Percentiles rank a stretch among this genome's conserved stretches.
These are phyloP conservation scores for Oxytropis ochrocephala DNA, from an alignment of 306 rosid genomes.

Conservation along the genomic window DNA sequence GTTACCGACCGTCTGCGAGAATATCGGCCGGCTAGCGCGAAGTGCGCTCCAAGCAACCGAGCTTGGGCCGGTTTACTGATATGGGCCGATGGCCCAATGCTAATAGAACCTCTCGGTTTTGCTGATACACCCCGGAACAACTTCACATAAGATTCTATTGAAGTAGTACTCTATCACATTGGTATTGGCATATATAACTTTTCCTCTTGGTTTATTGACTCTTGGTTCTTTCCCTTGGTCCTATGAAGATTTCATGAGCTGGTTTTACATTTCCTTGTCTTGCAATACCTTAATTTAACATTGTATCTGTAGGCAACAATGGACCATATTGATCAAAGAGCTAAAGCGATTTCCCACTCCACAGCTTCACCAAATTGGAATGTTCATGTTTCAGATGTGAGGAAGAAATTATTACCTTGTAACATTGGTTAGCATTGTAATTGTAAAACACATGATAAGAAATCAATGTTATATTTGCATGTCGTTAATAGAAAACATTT, in stretches of 20 bases:
- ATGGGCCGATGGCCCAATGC: too few relatives aligned
- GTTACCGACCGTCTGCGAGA: too few relatives aligned
- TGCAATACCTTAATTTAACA: background rate
- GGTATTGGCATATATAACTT: too few relatives aligned
- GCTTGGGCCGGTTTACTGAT: too few relatives aligned
- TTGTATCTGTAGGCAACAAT: conserved; percentile 30
- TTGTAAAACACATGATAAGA: background rate
- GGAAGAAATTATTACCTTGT: conserved; percentile 8
- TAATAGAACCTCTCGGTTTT: too few relatives aligned
- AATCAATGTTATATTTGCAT: too few relatives aligned
- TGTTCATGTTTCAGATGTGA: conserved; percentile 52
- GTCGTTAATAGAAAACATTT: too few relatives aligned
- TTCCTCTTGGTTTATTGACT: conserved; percentile 4
- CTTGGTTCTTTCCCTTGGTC: background rate
- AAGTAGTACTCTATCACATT: background rate
- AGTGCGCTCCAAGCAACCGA: too few relatives aligned
- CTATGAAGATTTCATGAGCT: background rate
- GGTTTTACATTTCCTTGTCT: background rate
- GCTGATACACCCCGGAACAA: too few relatives aligned
- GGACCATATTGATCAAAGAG: conserved; percentile 31
- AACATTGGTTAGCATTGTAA: conserved; percentile 9
- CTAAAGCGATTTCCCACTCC: conserved; percentile 36
- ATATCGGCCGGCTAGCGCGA: too few relatives aligned
- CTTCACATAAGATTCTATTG: background rate
- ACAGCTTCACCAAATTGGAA: conserved; percentile 37